Base-by-base conservation (phyloP, 2,329 filamentous ascomycete species). In the Colletotrichum sp. region DNA sequence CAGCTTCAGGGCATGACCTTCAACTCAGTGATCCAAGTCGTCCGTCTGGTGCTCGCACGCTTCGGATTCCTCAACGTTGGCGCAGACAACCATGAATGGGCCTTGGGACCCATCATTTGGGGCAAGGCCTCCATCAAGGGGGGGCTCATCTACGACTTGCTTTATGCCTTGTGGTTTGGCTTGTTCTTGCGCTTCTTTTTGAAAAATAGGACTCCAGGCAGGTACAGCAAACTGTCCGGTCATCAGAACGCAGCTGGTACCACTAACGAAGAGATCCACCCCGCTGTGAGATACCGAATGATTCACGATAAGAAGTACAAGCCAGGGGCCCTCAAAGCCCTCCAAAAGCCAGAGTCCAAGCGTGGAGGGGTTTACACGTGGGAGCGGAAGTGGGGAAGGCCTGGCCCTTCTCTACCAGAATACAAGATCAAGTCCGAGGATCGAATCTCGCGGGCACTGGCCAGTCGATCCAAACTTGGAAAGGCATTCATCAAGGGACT, bases 211-310 rank as follows among this genome's bases (percentile, higher is more conserved):
- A 57, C 52, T 27, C 57, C 16, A 65, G 12, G 72, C 59, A 2
- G 67, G 32, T n/a, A 65, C 44, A 73, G 74, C 8, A 77, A 71
- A 8, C 74, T 74, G 2, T 71, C 71, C 9, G 63, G 11, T 77
- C 71, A 52, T 48, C 32, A 39, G 6, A 48, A 71, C n/a, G 59
- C 27, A 8, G 12, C 22, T 9, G 74, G 68, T 16, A 8, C 63
- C 15, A 78, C 77, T 0, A 72, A 75, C 11, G 77, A 78, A 22
- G 9, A 19, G 16, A 44, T 78, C 12, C 77, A 78, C 34, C 77
- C 77, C 5, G 71, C 69, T 11, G 61, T 72, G 19, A 27, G 59
- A 9, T 61, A 72, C 6, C 74, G 77, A 19, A 30, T 19, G 39
- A 15, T 12, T 2, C 27, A 59, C 8, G 8, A 25, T 15, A 63